Conservation (phyloP, 495 filamentous ascomycete genomes). For the Tuber borchii region DNA sequence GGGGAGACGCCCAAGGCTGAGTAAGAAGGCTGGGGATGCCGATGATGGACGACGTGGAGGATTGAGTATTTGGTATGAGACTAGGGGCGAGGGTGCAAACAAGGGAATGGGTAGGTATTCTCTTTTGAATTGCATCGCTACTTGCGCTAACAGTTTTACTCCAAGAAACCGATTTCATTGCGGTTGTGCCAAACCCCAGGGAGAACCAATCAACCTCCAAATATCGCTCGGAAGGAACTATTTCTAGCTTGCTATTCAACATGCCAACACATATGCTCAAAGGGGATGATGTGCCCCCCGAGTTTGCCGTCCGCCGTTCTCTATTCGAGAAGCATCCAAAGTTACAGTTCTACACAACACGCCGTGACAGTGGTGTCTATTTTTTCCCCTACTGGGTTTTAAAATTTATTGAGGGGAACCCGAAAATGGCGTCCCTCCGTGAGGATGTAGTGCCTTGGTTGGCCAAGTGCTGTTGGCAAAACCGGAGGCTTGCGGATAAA, state of each 20-base stretch:
- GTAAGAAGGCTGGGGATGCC: conserved; percentile 43
- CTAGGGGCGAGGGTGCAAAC: conserved; percentile 56
- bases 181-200: conserved; percentile 51
- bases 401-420: conserved; percentile 69
- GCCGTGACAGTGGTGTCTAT: conserved; percentile 87
- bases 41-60: conserved; percentile 62
- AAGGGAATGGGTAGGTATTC: conserved; percentile 52
- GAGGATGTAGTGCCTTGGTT: conserved; percentile 93
- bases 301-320: conserved; percentile 12
- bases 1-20: conserved; percentile 27
- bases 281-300: background rate
- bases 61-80: conserved; percentile 81
- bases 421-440: conserved; percentile 72
- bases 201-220: background rate
- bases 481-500: conserved; percentile 68
- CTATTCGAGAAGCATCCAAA: conserved; percentile 63
- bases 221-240: background rate
- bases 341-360: conserved; percentile 63
- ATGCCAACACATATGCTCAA: background rate
- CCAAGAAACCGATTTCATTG: conserved; percentile 85
- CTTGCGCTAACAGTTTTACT: background rate
- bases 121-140: background rate
- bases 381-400: conserved; percentile 87
- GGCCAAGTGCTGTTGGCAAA: conserved; percentile 90
- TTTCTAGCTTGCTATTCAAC: background rate